Evolutionary conservation across 257 asterid species (phyloP).

Genomic region (Nicotiana noctiflora): DNA sequence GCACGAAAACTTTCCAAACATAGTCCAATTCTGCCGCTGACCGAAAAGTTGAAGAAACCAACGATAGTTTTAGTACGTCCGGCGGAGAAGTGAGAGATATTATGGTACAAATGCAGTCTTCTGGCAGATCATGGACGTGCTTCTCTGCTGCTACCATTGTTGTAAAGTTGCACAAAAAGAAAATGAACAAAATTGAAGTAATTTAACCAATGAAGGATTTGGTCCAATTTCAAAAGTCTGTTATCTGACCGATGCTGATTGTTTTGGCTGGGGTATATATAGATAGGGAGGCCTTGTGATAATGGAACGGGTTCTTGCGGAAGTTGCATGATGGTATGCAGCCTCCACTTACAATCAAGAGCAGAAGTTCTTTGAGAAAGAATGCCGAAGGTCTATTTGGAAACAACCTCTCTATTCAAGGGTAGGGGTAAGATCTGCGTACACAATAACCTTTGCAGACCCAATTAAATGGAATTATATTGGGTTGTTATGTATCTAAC

Average conservation of each 20-base stretch:
- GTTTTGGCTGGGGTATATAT: too few relatives aligned
- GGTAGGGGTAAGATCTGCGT: too few relatives aligned
- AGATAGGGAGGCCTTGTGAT: background rate
- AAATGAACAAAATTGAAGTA: background rate
- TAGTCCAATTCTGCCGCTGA: constrained; percentile 20
- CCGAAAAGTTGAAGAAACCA: constrained; percentile 15
- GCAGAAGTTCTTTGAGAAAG: too few relatives aligned
- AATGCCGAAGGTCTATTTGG: too few relatives aligned
- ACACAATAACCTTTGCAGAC: too few relatives aligned
- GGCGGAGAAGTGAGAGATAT: constrained; percentile 26
- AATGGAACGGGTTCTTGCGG: background rate
- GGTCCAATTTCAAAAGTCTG: background rate
- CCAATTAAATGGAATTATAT: too few relatives aligned
- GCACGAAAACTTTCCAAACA: constrained; percentile 34
- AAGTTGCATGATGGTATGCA: too few relatives aligned
- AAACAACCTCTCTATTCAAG: too few relatives aligned
- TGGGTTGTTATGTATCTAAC: too few relatives aligned
- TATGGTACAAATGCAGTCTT: constrained; percentile 20
- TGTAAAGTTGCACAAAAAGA: background rate
- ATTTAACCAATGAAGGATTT: background rate
- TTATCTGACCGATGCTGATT: too few relatives aligned
- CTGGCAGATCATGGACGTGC: constrained; percentile 18
- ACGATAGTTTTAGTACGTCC: constrained; percentile 18
- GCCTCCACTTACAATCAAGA: too few relatives aligned
- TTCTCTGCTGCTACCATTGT: background rate